Conservation (phyloP, 495 filamentous ascomycete species). For the Hypoxylon intermedium region DNA sequence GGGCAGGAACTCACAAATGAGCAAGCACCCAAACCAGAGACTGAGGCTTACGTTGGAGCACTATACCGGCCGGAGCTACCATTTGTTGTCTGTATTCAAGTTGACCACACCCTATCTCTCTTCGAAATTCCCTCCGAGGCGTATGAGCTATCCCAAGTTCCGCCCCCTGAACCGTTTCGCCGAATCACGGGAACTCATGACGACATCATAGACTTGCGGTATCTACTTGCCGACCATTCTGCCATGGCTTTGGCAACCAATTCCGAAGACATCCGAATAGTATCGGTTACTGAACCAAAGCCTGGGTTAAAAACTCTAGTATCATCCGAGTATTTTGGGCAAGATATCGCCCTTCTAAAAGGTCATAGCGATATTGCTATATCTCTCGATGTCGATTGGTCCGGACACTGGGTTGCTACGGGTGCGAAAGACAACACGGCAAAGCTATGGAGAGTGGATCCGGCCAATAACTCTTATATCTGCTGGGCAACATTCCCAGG, state of each 20-base stretch:
- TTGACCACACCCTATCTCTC: slow-evolving; percentile 82
- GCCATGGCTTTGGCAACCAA: slow-evolving; percentile 92
- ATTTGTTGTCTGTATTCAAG: slow-evolving; percentile 82
- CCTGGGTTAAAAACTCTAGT: slow-evolving; percentile 38
- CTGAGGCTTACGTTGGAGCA: slow-evolving; percentile 76
- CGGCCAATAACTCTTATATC: slow-evolving; percentile 71
- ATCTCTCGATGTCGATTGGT: slow-evolving; percentile 93
- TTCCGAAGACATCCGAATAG: slow-evolving; percentile 87
- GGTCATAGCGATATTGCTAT: slow-evolving; percentile 96
- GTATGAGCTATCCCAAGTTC: slow-evolving; percentile 40
- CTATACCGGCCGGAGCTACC: slow-evolving; percentile 67
- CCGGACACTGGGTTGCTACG: slow-evolving; percentile 93
- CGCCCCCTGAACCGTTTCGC: slow-evolving; percentile 57
- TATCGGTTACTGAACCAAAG: slow-evolving; percentile 61
- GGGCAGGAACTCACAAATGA: slow-evolving; percentile 81
- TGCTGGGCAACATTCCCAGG: slow-evolving; percentile 85
- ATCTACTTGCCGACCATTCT: slow-evolving; percentile 77
- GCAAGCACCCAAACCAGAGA: slow-evolving; percentile 60
- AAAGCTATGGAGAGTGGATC: slow-evolving; percentile 88
- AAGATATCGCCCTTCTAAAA: slow-evolving; percentile 81
- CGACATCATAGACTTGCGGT: slow-evolving; percentile 92
- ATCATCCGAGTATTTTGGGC: slow-evolving; percentile 74
- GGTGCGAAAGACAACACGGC: slow-evolving; percentile 97
- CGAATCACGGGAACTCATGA: slow-evolving; percentile 95
- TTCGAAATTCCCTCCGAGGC: slow-evolving; percentile 61